Evolutionary conservation across 345 rosid genomes (phyloP), one percentile per base, ranked within the genome.

Genomic region (Alliaria petiolata): DNA sequence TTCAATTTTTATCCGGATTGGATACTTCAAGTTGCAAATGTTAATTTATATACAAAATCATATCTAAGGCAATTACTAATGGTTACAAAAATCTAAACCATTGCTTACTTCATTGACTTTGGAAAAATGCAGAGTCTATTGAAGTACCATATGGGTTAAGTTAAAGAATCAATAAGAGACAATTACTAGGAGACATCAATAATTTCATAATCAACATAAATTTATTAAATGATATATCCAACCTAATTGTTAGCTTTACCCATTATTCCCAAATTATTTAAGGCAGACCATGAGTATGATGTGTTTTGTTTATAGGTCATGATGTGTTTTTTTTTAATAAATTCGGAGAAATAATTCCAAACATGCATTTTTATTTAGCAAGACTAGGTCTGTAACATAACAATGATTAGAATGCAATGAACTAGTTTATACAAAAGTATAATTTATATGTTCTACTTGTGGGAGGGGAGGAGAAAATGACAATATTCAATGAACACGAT

Each of bases 141-240:
- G 57, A 68, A 67, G 74, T 75, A 17, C 33, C 69, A 61, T 52
- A 34, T 61, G 69, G 74, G 79, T 75, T 75, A 53, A 75, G 74
- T 17, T 75, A 44, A 39, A 58, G 77, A 61, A 60, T 67, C 55
- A 42, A 60, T 57, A 9, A 43, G 67, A 11, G 78, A 68, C 79
- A 53, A 53, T 53, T 75, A 61, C 64, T 52, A 75, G 15, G 36
- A 52, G 79, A 68, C 74, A 75, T 72, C 36, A 51, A 51, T 5
- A 58, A 44, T 58, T 66, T 61, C 44, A 39, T 74, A 57, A 66
- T 66, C 53, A 50, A 47, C 52, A 36, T 39, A 7, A 3, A 1
- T 38, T 65, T 28, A 34, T 34, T 58, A 2, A 65, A 36, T n/a
- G n/a, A n/a, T n/a, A n/a, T 52, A 44, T 62, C 58, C 44, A 52